A percentile compares a stretch with the other conserved stretches of the same genome.
Evolutionary conservation across 2,329 filamentous ascomycete species (phyloP).

Genomic region (Colletotrichum echinochloae): DNA sequence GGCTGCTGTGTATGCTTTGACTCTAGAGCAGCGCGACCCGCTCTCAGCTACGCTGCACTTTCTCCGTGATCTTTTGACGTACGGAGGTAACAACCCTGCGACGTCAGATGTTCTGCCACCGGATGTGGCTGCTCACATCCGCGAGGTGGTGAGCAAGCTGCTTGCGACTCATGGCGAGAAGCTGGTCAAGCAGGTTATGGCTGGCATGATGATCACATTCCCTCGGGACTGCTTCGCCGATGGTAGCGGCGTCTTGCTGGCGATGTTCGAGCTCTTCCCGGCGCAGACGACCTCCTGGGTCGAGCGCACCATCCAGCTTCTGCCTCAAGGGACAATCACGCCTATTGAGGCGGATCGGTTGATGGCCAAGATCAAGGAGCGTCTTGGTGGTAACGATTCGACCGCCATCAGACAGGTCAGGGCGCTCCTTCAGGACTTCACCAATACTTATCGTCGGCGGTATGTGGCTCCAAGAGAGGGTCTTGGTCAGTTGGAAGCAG

Average conservation of each 20-base stretch:
- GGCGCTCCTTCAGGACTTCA: constrained; percentile 92
- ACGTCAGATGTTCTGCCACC: constrained; percentile 68
- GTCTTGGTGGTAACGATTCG: constrained; percentile 73
- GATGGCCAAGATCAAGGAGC: constrained; percentile 83
- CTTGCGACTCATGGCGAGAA: constrained; percentile 77
- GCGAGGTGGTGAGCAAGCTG: constrained; percentile 78
- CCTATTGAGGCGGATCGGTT: constrained; percentile 84
- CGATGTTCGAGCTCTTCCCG: constrained; percentile 88
- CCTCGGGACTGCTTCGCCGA: constrained; percentile 96
- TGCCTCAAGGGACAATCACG: constrained; percentile 85
- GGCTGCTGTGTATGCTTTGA: constrained; percentile 86
- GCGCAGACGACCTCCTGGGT: constrained; percentile 85
- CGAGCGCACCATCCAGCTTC: constrained; percentile 82
- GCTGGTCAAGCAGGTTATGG: constrained; percentile 89
- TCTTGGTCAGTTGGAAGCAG: constrained; percentile 86
- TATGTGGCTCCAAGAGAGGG: constrained; percentile 97
- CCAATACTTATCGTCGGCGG: constrained; percentile 89
- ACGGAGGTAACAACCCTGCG: constrained; percentile 81
- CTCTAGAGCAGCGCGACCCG: constrained; percentile 90
- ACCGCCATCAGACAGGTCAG: constrained; percentile 80
- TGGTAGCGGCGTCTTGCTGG: constrained; percentile 90
- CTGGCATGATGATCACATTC: constrained; percentile 99
- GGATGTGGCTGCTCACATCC: constrained; percentile 75
- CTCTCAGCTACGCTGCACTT: constrained; percentile 94
- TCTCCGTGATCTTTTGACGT: constrained; percentile 89